Base-by-base conservation (phyloP, 371 early-diverging fungal species). In the Mortierella sp. region DNA sequence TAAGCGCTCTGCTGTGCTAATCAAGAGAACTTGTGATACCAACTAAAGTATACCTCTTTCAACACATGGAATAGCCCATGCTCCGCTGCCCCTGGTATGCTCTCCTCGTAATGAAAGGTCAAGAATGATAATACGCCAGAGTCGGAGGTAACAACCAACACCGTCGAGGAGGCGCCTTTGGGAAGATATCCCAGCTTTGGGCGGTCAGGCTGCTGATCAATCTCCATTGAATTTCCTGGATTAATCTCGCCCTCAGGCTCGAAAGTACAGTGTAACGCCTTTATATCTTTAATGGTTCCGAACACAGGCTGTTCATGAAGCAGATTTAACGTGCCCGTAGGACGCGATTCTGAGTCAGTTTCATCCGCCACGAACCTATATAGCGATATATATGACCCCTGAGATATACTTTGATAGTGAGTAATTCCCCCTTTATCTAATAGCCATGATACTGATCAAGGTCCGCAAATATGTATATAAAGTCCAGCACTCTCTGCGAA, bases 261-360 rank as follows among this genome's bases (percentile, higher is more conserved):
- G 55, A 78, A 71, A n/a, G 8, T 35, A 55, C 71, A 75, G 49
- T 35, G 26, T 8, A 80, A 30, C 0, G 72, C n/a, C 60, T 68
- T 72, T 14, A 80, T 58, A 32, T 80, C 81, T 47, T 72, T 80
- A 57, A 80, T 80, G 3, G 65, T 72, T 32, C 81, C 81, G 58
- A 75, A 80, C 16, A 75, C 72, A n/a, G 75, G 69, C 62, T 80
- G 81, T 26, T 75, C 75, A 45, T 75, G 72, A 11, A 80, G 40
- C 6, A 72, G 28, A 5, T 64, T 40, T 16, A 75, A 37, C 3
- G 69, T 64, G 8, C 81, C 81, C 6, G 62, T 59, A 1, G 81
- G 75, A 6, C 68, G 68, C n/a, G 22, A 16, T 16, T 64, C 72
- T 1, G 30, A 26, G 24, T 61, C 72, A 0, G 68, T 37, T 12